These are phyloP conservation scores for Berberis thunbergii DNA, from an alignment of 164 flowering plant species.

Conservation along the genomic window DNA sequence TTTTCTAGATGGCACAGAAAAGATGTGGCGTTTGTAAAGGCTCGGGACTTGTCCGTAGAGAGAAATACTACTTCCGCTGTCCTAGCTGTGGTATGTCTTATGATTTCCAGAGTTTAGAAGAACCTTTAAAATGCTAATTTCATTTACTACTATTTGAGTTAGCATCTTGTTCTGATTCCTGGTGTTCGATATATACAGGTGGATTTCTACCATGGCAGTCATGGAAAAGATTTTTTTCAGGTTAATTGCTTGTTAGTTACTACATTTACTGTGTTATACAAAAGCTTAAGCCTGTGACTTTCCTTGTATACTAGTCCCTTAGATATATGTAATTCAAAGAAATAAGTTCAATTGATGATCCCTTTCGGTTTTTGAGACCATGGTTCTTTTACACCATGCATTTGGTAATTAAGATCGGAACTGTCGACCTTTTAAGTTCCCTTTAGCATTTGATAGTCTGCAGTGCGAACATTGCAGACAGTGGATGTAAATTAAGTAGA, in stretches of 20 bases:
- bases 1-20: slow-evolving; percentile 55
- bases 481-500: no score
- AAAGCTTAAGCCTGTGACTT: no score
- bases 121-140: not conserved
- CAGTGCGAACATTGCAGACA: no score
- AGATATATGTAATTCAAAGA: no score
- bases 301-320: no score
- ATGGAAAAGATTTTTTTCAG: slow-evolving; percentile 83
- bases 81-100: slow-evolving; percentile 61
- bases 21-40: slow-evolving; percentile 71
- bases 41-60: slow-evolving; percentile 74
- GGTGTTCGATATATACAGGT: slow-evolving; percentile 36
- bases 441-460: no score
- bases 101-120: no score
- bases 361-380: no score
- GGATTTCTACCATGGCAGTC: slow-evolving; percentile 98
- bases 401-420: no score
- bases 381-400: no score
- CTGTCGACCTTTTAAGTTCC: no score
- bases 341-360: no score
- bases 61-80: slow-evolving; percentile 62
- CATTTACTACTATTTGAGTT: not conserved
- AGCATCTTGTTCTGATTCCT: not conserved
- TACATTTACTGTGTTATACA: not conserved
- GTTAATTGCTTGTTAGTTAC: slow-evolving; percentile 17